Evolutionary conservation across 2,329 filamentous ascomycete genomes (phyloP), one percentile per base, ranked within the genome.

Genomic region (Neonectria neomacrospora): DNA sequence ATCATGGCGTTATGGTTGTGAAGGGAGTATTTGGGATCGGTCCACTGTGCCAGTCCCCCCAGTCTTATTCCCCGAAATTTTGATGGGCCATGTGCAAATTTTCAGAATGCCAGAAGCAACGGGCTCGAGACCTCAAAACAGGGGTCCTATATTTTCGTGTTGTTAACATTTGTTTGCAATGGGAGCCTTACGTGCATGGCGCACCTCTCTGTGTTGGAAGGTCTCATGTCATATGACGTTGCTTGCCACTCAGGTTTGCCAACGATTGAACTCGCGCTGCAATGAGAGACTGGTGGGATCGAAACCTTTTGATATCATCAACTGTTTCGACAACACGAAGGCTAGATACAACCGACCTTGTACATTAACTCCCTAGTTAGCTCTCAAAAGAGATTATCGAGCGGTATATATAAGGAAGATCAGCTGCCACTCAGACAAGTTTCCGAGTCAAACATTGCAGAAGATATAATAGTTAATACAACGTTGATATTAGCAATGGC

Each of bases 1-100:
- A 62, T 67, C 63, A 67, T 61, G 73, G 73, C 73, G 73, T 75
- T 75, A 70, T 63, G 68, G 69, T 70, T 70, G 61, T 54, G 64
- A 50, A 64, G 47, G 50, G 57, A 54, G 64, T 58, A 55, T 63
- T 56, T 57, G 60, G 58, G 42, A 54, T 54, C 12, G 50, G 48
- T 56, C 37, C 45, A 58, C 47, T 54, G 52, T 57, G 58, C 54
- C 37, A 59, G 52, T 56, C 50, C 52, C 51, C 34, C 53, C 53
- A 37, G 45, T 64, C 52, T 56, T 50, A 32, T 57, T 37, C 28
- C 47, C 47, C 50, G 9, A 51, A 51, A 54, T 60, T 34, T 56
- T 65, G 62, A 58, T 47, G 56, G 59, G 59, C 45, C 60, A 54
- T 57, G 55, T 59, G 55, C 59, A 44, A 55, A 30, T 65, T 53